These are phyloP conservation scores for Naganishia onofrii DNA, from an alignment of 768 basidiomycete genomes.

Conservation along the genomic window DNA sequence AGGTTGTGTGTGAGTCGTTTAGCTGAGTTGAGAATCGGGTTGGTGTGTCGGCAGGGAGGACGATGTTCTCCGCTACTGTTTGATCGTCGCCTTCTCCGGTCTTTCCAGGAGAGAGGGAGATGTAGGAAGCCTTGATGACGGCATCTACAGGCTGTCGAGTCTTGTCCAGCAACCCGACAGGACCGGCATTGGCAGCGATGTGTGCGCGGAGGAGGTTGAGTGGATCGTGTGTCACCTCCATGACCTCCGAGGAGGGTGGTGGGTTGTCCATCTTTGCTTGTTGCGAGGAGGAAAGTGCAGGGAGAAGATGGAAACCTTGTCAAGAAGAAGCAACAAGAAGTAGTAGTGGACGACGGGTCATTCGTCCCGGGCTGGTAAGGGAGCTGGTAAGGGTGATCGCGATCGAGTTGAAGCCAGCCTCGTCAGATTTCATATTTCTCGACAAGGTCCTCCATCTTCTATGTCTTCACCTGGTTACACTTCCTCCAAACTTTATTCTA, in stretches of 20 bases:
- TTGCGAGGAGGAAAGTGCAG: background rate
- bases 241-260: background rate
- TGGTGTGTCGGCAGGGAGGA: constrained; percentile 68
- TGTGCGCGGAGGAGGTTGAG: constrained; percentile 48
- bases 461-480: background rate
- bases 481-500: background rate
- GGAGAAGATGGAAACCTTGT: background rate
- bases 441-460: no score
- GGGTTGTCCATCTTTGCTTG: background rate
- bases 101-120: constrained; percentile 59
- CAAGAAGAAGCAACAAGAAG: background rate
- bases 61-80: constrained; percentile 28
- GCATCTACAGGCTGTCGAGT: constrained; percentile 50
- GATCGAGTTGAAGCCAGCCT: background rate
- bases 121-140: constrained; percentile 62
- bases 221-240: constrained; percentile 38
- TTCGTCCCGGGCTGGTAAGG: no score
- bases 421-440: background rate
- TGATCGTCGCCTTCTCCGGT: constrained; percentile 16
- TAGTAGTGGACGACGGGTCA: background rate
- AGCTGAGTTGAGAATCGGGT: constrained; percentile 68
- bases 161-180: constrained; percentile 44
- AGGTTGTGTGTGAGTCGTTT: constrained; percentile 60
- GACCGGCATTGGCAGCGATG: constrained; percentile 34
- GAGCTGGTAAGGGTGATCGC: constrained; percentile 2